Evolutionary conservation across 352 stramenopile species (phyloP), one percentile per base, ranked within the genome.

Genomic region (Phytophthora megakarya): DNA sequence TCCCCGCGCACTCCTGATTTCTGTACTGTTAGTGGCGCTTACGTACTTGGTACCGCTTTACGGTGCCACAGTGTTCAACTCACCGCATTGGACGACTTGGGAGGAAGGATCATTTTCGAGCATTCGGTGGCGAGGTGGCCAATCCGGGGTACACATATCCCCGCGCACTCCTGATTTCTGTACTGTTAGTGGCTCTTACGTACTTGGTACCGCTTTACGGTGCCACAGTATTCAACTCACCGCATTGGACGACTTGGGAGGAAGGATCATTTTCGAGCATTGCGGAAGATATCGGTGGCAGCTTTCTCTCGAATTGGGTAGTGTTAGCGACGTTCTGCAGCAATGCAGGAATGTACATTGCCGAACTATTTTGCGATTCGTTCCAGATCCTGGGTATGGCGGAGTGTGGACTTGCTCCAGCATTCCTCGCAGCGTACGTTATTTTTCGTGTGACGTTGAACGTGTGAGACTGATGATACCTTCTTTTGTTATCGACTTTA

Each of bases 261-360:
- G 91, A 98, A 78, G 93, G 92, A 28, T 90, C 90, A 70, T 93
- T 98, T 46, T 90, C 87, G 12, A 73, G 73, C 9, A 85, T 98
- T 22, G 90, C 84, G 11, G 75, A 97, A 49, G 81, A 96, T 40
- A 92, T 88, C 18, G 95, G 84, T 10, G 84, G 94, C 38, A 65
- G 73, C 11, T 97, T 91, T 76, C 78, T 98, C 5, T 85, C 80
- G 44, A 83, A 77, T n/a, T 98, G 93, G 88, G 86, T 96, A 21
- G 77, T 98, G 11, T 71, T 97, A 40, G 84, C 92, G n/a, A 90
- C 91, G 3, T 90, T 90, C 47, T 88, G 96, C 53, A 90, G 78
- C 45, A 98, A 97, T 65, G 78, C 97, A 33, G 95, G 89, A 15
- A 81, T 98, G 65, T 98, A 97, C 71, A 88, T 97, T 66, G 88